A percentile compares a stretch with the other conserved stretches of the same genome.
These are phyloP conservation scores for Rhizopogon sp. DNA, from an alignment of 768 basidiomycete species.

Conservation along the genomic window DNA sequence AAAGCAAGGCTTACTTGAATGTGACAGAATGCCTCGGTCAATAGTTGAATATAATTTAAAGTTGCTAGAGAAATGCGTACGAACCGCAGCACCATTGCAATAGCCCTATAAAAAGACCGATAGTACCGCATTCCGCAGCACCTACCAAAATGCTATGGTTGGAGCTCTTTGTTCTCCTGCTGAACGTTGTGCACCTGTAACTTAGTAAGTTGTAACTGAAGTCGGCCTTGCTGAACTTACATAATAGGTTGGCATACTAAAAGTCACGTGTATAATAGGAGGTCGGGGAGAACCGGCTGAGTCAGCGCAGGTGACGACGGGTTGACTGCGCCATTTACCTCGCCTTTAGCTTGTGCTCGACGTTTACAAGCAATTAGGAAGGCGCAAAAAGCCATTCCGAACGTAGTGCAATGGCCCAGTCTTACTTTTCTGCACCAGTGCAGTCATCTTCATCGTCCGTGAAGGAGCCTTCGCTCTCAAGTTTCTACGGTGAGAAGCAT, in stretches of 20 bases:
- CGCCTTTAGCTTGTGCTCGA: not conserved
- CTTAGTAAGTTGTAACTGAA: too few relatives aligned
- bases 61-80: not conserved
- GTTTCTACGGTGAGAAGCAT: constrained; percentile 18
- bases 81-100: not conserved
- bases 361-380: not conserved
- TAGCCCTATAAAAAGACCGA: not conserved
- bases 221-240: too few relatives aligned
- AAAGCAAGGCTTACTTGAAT: not conserved
- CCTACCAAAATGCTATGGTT: not conserved
- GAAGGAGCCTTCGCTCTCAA: constrained; percentile 10
- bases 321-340: not conserved
- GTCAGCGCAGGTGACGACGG: not conserved
- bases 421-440: constrained; percentile 1
- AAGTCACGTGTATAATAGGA: not conserved
- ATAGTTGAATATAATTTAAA: not conserved
- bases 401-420: not conserved
- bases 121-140: not conserved
- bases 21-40: too few relatives aligned
- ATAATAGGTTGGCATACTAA: too few relatives aligned
- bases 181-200: too few relatives aligned
- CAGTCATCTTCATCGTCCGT: not conserved
- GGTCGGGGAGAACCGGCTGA: not conserved
- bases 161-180: too few relatives aligned
- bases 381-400: not conserved